phyloP scores from a whole-genome alignment of 2,329 filamentous ascomycete genomes.

The Claviceps arundinis region DNA sequence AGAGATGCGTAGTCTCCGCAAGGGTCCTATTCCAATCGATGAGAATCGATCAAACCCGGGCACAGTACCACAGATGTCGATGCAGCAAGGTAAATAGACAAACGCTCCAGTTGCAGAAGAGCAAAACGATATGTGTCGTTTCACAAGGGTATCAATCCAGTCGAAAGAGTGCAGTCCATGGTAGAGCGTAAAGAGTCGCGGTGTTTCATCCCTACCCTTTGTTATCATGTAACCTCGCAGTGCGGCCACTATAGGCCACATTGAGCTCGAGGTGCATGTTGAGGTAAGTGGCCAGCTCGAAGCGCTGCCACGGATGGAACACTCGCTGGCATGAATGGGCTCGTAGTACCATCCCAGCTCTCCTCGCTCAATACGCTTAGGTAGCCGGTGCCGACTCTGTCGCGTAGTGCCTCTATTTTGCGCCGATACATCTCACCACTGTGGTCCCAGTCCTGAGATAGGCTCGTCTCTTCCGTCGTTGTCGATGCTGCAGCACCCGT shows the following conservation, averaged over 20 bases:
- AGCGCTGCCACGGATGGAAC: slow-evolving; percentile 17
- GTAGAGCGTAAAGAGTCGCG: not conserved
- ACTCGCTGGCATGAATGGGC: slow-evolving; percentile 10
- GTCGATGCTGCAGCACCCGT: not conserved
- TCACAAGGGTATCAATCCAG: slow-evolving; percentile 2
- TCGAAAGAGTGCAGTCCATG: slow-evolving; percentile 1
- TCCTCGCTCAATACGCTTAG: slow-evolving; percentile 77
- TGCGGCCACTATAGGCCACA: slow-evolving; percentile 39
- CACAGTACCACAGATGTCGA: not conserved
- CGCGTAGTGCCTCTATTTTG: slow-evolving; percentile 75
- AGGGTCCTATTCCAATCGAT: not conserved
- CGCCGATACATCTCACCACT: slow-evolving; percentile 71
- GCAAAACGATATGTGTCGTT: not conserved
- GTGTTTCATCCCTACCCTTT: not conserved
- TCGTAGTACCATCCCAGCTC: slow-evolving; percentile 38
- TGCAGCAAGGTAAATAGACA: not conserved
- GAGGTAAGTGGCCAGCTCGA: slow-evolving; percentile 17
- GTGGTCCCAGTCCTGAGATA: slow-evolving; percentile 46
- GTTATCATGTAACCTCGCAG: slow-evolving; percentile 26
- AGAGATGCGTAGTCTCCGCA: not conserved
- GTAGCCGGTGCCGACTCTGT: slow-evolving; percentile 78
- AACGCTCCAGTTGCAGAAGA: not conserved
- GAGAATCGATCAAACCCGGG: not conserved
- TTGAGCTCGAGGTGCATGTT: slow-evolving; percentile 24
- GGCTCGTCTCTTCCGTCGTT: slow-evolving; percentile 11